Percentiles rank a stretch among this genome's conserved stretches.
These are phyloP conservation scores for Berberis vulgaris DNA, from an alignment of 164 flowering plant genomes.

Conservation along the genomic window DNA sequence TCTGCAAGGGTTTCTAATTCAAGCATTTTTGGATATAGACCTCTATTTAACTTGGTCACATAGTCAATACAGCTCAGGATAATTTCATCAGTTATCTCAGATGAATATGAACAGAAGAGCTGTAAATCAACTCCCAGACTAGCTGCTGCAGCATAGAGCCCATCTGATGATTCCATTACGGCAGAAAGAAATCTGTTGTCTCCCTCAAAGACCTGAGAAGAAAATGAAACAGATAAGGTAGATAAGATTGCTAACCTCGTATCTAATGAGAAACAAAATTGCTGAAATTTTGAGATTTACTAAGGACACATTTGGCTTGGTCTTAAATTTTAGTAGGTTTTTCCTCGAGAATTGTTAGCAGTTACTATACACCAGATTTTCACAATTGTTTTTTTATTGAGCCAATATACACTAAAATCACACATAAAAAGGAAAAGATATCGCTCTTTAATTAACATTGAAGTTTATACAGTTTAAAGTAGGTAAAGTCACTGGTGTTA, in stretches of 20 bases:
- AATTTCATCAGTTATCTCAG: slow-evolving; percentile 76
- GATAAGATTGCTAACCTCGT: neutral
- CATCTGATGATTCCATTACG: slow-evolving; percentile 89
- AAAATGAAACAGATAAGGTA: neutral
- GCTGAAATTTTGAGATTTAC: too few species aligned
- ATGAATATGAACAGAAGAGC: slow-evolving; percentile 64
- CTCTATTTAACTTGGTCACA: slow-evolving; percentile 28
- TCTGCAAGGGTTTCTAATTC: slow-evolving; percentile 91
- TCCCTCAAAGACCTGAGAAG: slow-evolving; percentile 80
- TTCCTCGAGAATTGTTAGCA: too few species aligned
- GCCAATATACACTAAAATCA: too few species aligned
- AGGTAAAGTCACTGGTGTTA: too few species aligned
- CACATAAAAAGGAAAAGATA: too few species aligned
- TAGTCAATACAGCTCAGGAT: slow-evolving; percentile 49
- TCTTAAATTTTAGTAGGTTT: too few species aligned
- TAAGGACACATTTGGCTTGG: too few species aligned
- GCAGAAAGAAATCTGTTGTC: slow-evolving; percentile 49
- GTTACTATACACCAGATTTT: too few species aligned
- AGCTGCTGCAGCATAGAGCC: slow-evolving; percentile 87
- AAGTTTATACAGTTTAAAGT: too few species aligned
- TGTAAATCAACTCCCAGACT: slow-evolving; percentile 76
- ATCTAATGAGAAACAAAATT: too few species aligned
- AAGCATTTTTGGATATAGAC: slow-evolving; percentile 55
- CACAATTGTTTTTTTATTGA: too few species aligned
- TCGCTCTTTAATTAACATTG: too few species aligned